A percentile compares a stretch with the other conserved stretches of the same genome.
phyloP scores from a whole-genome alignment of 2,329 filamentous ascomycete genomes.

The Coniochaeta sp. region DNA sequence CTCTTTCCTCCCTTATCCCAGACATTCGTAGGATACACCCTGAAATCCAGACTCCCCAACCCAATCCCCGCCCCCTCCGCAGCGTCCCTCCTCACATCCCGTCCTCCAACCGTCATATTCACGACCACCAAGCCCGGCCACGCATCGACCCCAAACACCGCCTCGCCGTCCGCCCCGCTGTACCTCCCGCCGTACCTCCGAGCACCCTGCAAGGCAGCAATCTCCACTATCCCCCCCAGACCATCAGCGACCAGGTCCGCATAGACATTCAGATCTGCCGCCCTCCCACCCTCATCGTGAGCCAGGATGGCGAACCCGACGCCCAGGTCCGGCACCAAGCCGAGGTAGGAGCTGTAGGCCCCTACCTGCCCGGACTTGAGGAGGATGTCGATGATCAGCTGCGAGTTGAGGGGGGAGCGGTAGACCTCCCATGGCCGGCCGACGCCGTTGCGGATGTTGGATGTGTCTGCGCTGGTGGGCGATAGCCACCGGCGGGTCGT shows the following conservation, averaged over 20 bases:
- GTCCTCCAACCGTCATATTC: constrained; percentile 6
- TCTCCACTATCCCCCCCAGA: constrained; percentile 7
- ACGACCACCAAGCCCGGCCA: constrained; percentile 18
- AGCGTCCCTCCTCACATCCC: constrained; percentile 11
- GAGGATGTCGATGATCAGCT: constrained; percentile 16
- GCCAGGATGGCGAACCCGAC: constrained; percentile 25
- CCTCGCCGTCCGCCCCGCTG: not conserved
- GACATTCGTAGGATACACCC: constrained; percentile 22
- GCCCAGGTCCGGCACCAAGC: constrained; percentile 15
- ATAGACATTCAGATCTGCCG: constrained; percentile 24
- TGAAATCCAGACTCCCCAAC: constrained; percentile 16
- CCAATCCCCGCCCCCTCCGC: constrained; percentile 15
- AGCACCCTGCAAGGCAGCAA: constrained; percentile 10
- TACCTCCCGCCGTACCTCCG: constrained; percentile 11
- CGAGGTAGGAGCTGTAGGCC: constrained; percentile 19
- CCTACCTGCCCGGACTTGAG: constrained; percentile 20
- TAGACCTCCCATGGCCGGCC: constrained; percentile 25
- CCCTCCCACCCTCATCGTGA: constrained; percentile 17
- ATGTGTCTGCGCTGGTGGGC: constrained; percentile 17
- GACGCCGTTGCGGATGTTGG: constrained; percentile 24
- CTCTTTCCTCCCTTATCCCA: not conserved
- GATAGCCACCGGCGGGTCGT: constrained; percentile 23
- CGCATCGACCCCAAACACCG: constrained; percentile 5
- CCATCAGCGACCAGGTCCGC: constrained; percentile 21
- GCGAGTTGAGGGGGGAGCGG: constrained; percentile 13